Evolutionary conservation across 2,329 filamentous ascomycete genomes (phyloP), one percentile per base, ranked within the genome.

Genomic region (Endoconidiophora polonica): DNA sequence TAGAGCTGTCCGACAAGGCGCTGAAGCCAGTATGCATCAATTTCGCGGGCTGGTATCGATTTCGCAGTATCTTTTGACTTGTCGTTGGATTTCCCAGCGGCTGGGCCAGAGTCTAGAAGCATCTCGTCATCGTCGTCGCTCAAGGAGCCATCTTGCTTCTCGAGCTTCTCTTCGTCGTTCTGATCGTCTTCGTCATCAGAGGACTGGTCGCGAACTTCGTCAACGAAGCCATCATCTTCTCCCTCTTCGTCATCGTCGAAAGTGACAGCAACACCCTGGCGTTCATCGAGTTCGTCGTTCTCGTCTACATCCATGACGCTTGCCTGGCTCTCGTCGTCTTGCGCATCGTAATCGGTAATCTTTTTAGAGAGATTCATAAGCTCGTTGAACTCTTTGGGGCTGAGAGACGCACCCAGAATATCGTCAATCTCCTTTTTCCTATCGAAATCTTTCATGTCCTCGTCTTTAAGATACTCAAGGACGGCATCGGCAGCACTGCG

Each of bases 371-470:
- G 69, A 61, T 95, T 98, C 50, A 96, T 81, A 57, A 98, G 68
- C 67, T 96, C 90, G 61, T 96, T 96, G 69, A 96, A 98, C 63
- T 94, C 82, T 62, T 95, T 94, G 1, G 86, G 77, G 45, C 74
- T 81, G 69, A 95, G 76, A 0, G 79, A 79, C 36, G 75, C 75
- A n/a, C 90, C 91, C 40, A 98, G 66, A 53, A 96, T 79, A 56
- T 96, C 91, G 59, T 98, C 91, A 41, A 96, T 79, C 63, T 95
- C 87, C 66, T 88, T 94, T 71, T 98, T 98, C 71, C 93, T 95
- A 63, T 98, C 91, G 54, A 94, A 85, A 62, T 98, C 91, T 64
- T 96, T 96, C 68, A 95, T 71, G 55, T 88, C 83, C 55, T 95
- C 88, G 58, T 96, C 88, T 65, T 98, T 98, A 42, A 98, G 70